Conservation (phyloP, 2,329 filamentous ascomycete genomes). For the Colletotrichum lindemuthianum region DNA sequence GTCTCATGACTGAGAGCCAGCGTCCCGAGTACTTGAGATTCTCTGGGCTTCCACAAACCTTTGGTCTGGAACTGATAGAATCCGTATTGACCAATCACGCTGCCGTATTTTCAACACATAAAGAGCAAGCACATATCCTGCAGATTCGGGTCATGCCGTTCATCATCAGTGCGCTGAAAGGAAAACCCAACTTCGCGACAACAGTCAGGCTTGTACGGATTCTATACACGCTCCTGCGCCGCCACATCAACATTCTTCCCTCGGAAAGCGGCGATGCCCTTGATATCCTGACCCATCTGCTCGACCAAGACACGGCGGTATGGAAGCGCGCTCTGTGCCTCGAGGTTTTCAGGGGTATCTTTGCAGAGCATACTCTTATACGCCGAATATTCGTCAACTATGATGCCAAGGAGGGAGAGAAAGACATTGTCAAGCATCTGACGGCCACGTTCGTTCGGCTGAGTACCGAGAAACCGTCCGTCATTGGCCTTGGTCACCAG, state of each 20-base stretch:
- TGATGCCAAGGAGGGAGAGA: slow-evolving; percentile 77
- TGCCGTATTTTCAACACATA: slow-evolving; percentile 79
- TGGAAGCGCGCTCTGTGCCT: slow-evolving; percentile 94
- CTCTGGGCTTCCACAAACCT: slow-evolving; percentile 80
- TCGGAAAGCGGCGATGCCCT: slow-evolving; percentile 86
- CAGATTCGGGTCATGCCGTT: slow-evolving; percentile 84
- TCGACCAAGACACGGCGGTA: slow-evolving; percentile 83
- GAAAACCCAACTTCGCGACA: slow-evolving; percentile 81
- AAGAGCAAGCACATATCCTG: slow-evolving; percentile 83
- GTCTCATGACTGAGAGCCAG: slow-evolving; percentile 85
- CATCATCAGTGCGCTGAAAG: slow-evolving; percentile 79
- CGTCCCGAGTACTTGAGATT: slow-evolving; percentile 85
- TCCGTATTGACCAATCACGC: slow-evolving; percentile 88
- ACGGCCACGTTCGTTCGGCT: slow-evolving; percentile 91
- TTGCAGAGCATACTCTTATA: slow-evolving; percentile 81
- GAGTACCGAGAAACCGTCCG: slow-evolving; percentile 86
- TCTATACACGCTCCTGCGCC: slow-evolving; percentile 81
- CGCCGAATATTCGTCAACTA: slow-evolving; percentile 84
- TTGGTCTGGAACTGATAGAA: slow-evolving; percentile 91
- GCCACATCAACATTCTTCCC: slow-evolving; percentile 79
- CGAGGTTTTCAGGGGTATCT: slow-evolving; percentile 89
- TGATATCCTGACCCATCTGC: slow-evolving; percentile 81
- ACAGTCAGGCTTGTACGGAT: slow-evolving; percentile 86
- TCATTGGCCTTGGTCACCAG: slow-evolving; percentile 90
- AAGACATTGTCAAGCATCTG: slow-evolving; percentile 81